Percentiles rank a stretch among this genome's conserved stretches.
Evolutionary conservation across 1,284 basidiomycete species (phyloP).

Genomic region (Puccinia horiana): DNA sequence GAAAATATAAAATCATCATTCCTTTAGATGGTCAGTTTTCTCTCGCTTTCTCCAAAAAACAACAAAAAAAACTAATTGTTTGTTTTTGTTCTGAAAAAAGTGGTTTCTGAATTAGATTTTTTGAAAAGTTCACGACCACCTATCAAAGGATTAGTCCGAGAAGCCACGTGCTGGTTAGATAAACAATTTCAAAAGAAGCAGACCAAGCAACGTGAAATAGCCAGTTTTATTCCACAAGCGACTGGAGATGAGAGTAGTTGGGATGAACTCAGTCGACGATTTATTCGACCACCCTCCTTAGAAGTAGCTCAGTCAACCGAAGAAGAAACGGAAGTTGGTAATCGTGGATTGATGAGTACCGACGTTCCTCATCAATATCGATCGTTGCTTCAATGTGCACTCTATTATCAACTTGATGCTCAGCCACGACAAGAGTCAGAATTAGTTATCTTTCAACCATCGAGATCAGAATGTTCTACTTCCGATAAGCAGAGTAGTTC

Average conservation of each 20-base stretch:
- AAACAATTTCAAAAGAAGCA: constrained; percentile 30
- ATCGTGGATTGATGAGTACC: not conserved
- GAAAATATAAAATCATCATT: constrained; percentile 26
- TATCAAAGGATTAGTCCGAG: constrained; percentile 27
- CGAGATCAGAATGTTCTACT: no score
- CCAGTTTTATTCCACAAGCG: constrained; percentile 15
- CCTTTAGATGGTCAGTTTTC: constrained; percentile 31
- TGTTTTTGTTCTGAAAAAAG: not conserved
- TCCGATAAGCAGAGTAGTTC: not conserved
- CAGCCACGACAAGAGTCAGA: not conserved
- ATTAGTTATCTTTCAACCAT: not conserved
- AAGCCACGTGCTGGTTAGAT: constrained; percentile 42
- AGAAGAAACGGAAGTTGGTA: not conserved
- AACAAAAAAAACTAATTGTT: not conserved
- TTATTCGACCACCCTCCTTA: constrained; percentile 11
- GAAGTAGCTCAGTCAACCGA: not conserved
- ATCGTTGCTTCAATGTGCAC: constrained; percentile 36
- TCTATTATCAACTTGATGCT: constrained; percentile 27
- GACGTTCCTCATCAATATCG: constrained; percentile 35
- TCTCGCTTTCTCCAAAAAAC: not conserved
- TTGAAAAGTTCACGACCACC: constrained; percentile 30
- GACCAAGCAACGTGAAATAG: not conserved
- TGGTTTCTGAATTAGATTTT: constrained; percentile 36
- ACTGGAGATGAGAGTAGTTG: constrained; percentile 35
- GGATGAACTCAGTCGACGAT: constrained; percentile 18